phyloP scores from a whole-genome alignment of 805 yeast genomes.

The Priceomyces carsonii region DNA sequence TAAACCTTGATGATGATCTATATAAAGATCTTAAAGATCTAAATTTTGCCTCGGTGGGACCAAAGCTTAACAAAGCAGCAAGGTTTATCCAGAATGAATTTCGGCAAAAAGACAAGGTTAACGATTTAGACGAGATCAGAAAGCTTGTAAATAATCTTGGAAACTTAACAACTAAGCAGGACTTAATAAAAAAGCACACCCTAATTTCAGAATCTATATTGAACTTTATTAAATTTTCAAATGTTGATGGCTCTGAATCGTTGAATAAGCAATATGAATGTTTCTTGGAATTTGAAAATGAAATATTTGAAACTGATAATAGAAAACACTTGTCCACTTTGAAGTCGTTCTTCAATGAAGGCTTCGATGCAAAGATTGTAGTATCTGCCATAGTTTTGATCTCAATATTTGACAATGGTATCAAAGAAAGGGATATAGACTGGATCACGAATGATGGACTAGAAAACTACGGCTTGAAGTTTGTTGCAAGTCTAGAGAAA shows the following conservation, averaged over 20 bases:
- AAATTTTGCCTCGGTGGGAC: constrained; percentile 82
- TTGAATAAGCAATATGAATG: constrained; percentile 36
- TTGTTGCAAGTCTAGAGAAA: constrained; percentile 47
- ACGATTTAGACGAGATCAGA: constrained; percentile 53
- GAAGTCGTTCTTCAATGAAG: constrained; percentile 40
- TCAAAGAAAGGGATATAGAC: constrained; percentile 63
- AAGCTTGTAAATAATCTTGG: constrained; percentile 70
- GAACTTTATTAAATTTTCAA: constrained; percentile 37
- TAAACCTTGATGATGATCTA: constrained; percentile 47
- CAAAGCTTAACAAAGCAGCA: constrained; percentile 68
- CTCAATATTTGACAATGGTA: constrained; percentile 65
- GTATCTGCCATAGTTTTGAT: constrained; percentile 58
- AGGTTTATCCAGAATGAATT: constrained; percentile 67
- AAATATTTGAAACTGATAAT: constrained; percentile 51
- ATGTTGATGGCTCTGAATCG: constrained; percentile 8
- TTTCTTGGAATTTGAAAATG: constrained; percentile 66
- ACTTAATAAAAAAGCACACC: constrained; percentile 70
- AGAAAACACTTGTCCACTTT: constrained; percentile 27
- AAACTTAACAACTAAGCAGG: constrained; percentile 65
- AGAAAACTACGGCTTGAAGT: constrained; percentile 64
- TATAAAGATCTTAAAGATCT: constrained; percentile 55
- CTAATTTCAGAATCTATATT: constrained; percentile 67
- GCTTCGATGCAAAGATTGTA: constrained; percentile 41
- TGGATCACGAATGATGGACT: constrained; percentile 54
- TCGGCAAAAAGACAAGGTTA: constrained; percentile 21